Percentiles rank a stretch among this genome's conserved stretches.
Evolutionary conservation across 2,329 filamentous ascomycete genomes (phyloP).

Genomic region (Ceratocystis variospora): DNA sequence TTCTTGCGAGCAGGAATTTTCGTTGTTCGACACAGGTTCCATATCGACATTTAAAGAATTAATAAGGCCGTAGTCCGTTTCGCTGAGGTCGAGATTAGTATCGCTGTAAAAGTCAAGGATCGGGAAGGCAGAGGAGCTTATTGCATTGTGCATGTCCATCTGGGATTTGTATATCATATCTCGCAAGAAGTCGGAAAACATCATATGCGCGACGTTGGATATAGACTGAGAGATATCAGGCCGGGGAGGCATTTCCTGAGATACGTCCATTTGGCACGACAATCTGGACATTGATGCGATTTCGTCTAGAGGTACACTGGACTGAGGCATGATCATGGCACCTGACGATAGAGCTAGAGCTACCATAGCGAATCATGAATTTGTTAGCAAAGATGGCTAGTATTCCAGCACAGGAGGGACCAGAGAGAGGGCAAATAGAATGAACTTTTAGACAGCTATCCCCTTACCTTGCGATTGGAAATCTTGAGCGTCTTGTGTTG

Average conservation of each 20-base stretch:
- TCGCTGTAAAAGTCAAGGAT: slow-evolving; percentile 40
- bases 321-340: background rate
- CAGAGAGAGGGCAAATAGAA: background rate
- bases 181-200: slow-evolving; percentile 38
- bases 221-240: background rate
- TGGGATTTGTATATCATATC: slow-evolving; percentile 38
- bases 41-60: slow-evolving; percentile 23
- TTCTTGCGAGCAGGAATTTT: slow-evolving; percentile 32
- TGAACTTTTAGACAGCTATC: background rate
- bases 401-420: no score
- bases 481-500: background rate
- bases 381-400: background rate
- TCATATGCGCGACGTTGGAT: slow-evolving; percentile 23
- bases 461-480: background rate
- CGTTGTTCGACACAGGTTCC: background rate
- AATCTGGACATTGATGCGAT: background rate
- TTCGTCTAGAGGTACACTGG: background rate
- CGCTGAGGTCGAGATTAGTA: slow-evolving; percentile 36
- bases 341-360: background rate
- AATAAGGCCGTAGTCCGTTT: slow-evolving; percentile 38
- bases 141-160: slow-evolving; percentile 25
- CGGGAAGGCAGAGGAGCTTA: slow-evolving; percentile 31
- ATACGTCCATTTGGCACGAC: background rate
- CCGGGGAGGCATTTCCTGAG: background rate
- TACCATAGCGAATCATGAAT: background rate